Conservation (phyloP, 176 grass and related monocot species). For the Phragmites australis region DNA sequence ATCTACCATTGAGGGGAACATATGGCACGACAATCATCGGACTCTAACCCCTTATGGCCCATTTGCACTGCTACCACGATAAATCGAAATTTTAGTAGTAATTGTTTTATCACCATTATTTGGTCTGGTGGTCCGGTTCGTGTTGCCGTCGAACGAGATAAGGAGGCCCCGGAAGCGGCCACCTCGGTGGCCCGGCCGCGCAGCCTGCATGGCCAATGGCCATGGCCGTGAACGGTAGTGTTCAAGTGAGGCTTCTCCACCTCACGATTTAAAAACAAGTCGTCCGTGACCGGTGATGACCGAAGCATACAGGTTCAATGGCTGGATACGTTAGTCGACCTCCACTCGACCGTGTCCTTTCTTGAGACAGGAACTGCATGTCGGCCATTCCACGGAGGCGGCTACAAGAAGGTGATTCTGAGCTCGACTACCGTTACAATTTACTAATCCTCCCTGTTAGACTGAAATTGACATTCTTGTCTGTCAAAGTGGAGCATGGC, state of each 20-base stretch:
- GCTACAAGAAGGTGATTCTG: neutral
- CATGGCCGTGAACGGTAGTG: neutral
- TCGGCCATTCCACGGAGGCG: neutral
- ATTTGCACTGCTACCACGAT: too few relatives aligned
- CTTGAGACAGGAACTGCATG: neutral
- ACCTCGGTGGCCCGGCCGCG: neutral
- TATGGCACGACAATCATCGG: too few relatives aligned
- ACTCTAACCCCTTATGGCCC: too few relatives aligned
- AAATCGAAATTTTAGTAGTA: too few relatives aligned
- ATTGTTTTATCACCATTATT: too few relatives aligned
- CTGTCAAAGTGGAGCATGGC: neutral
- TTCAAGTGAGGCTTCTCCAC: conserved; percentile 6
- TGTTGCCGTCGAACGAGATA: neutral
- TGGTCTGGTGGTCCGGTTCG: too few relatives aligned
- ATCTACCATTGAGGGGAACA: too few relatives aligned
- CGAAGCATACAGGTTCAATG: neutral
- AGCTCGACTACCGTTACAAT: neutral
- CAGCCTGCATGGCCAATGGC: neutral
- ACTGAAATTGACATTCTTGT: neutral
- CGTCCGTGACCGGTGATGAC: neutral
- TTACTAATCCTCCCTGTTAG: neutral
- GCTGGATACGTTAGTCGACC: neutral
- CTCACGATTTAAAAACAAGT: neutral
- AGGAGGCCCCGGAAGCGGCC: neutral
- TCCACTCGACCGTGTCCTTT: neutral